Evolutionary conservation across 2,329 filamentous ascomycete species (phyloP).

Genomic region (Cladophialophora bantiana): DNA sequence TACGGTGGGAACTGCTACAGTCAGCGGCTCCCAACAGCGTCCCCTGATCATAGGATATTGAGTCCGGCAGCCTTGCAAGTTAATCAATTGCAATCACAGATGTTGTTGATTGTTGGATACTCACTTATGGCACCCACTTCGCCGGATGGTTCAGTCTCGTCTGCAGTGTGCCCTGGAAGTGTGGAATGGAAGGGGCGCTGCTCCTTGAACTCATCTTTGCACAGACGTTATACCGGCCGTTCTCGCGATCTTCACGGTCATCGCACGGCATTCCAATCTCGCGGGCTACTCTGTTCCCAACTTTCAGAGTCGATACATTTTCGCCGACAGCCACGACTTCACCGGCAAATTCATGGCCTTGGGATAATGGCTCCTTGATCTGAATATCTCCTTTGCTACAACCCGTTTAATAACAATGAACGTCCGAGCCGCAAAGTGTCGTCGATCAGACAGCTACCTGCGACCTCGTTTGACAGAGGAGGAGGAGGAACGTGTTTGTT

Average conservation of each 20-base stretch:
- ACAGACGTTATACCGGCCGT: slow-evolving; percentile 71
- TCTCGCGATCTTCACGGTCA: slow-evolving; percentile 64
- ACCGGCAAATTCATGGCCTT: slow-evolving; percentile 71
- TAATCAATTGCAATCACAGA: neutral
- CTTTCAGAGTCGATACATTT: slow-evolving; percentile 60
- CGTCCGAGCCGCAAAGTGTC: slow-evolving; percentile 59
- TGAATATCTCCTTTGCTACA: slow-evolving; percentile 69
- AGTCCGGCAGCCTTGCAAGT: slow-evolving; percentile 55
- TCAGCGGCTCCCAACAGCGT: slow-evolving; percentile 70
- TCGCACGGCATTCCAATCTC: slow-evolving; percentile 72
- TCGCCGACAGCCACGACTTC: slow-evolving; percentile 65
- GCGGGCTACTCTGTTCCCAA: slow-evolving; percentile 70
- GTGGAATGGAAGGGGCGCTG: slow-evolving; percentile 61
- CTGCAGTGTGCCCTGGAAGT: slow-evolving; percentile 66
- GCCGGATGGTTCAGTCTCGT: slow-evolving; percentile 68
- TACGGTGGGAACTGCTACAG: slow-evolving; percentile 67
- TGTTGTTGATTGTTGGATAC: slow-evolving; percentile 26
- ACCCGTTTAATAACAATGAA: slow-evolving; percentile 73
- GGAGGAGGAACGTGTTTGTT: neutral
- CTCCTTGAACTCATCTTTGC: slow-evolving; percentile 63
- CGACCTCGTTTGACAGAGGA: slow-evolving; percentile 12
- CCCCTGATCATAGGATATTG: slow-evolving; percentile 63
- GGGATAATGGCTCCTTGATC: slow-evolving; percentile 68
- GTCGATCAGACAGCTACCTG: slow-evolving; percentile 17
- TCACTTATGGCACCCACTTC: slow-evolving; percentile 61